These are phyloP conservation scores for Castanopsis chinensis DNA, from an alignment of 306 rosid genomes.

Conservation along the genomic window DNA sequence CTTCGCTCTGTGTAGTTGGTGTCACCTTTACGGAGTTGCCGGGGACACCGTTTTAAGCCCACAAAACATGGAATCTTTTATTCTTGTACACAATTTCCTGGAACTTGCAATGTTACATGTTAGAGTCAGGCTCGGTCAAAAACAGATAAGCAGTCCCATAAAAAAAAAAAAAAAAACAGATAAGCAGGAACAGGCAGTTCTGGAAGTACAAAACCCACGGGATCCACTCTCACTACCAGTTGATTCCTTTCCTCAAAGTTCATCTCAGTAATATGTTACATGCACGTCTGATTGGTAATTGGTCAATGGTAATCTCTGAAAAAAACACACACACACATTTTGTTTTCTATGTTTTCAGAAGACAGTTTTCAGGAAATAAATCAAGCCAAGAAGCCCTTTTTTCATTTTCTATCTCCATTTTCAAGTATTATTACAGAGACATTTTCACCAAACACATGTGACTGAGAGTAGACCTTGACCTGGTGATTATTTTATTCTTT, in stretches of 20 bases:
- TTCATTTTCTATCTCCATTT: background rate
- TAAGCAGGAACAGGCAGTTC: no score
- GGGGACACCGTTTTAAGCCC: no score
- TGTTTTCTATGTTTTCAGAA: background rate
- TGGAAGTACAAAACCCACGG: no score
- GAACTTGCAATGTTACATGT: no score
- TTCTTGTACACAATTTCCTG: no score
- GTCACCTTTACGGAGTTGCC: no score
- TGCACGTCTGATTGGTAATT: background rate
- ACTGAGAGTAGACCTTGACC: slow-evolving; percentile 22
- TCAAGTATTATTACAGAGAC: slow-evolving; percentile 21
- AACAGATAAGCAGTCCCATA: no score
- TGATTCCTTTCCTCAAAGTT: background rate
- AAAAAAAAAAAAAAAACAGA: no score
- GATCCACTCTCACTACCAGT: background rate
- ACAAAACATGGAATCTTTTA: no score
- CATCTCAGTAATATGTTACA: background rate
- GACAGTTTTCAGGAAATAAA: background rate
- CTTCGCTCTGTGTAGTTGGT: no score
- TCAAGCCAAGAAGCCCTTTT: background rate
- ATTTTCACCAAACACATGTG: background rate
- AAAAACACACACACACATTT: background rate
- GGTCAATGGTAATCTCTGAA: background rate
- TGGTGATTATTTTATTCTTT: slow-evolving; percentile 2
- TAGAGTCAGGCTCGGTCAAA: no score